phyloP scores from a whole-genome alignment of 805 yeast species.

The Lachancea waltii region DNA sequence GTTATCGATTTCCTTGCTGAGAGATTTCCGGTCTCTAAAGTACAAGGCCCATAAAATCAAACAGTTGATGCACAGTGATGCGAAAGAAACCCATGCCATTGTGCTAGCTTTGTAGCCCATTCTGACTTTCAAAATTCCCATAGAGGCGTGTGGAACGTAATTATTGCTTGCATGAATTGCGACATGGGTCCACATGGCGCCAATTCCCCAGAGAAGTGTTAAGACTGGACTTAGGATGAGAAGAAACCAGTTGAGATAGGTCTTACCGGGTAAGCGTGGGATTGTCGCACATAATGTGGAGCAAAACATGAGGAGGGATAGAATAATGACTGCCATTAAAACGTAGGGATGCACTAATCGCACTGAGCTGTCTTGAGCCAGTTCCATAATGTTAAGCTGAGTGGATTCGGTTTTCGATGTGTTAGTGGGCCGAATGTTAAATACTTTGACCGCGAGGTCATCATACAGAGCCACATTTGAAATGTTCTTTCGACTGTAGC shows the following conservation, averaged over 20 bases:
- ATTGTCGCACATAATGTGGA: constrained; percentile 38
- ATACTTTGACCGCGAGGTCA: constrained; percentile 24
- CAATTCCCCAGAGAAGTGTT: constrained; percentile 54
- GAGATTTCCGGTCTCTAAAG: constrained; percentile 30
- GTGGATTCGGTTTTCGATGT: constrained; percentile 20
- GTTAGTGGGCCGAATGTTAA: constrained; percentile 20
- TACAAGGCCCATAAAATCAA: constrained; percentile 34
- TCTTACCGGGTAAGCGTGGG: constrained; percentile 44
- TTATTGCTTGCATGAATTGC: constrained; percentile 41
- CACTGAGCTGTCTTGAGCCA: constrained; percentile 42
- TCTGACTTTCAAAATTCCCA: constrained; percentile 40
- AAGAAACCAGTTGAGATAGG: constrained; percentile 23
- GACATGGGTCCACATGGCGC: constrained; percentile 58
- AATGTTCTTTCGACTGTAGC: constrained; percentile 26
- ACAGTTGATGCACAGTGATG: constrained; percentile 39
- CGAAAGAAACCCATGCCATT: constrained; percentile 56
- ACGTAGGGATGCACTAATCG: constrained; percentile 49
- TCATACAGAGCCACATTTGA: constrained; percentile 19
- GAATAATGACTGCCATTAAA: constrained; percentile 42
- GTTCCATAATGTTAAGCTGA: constrained; percentile 39
- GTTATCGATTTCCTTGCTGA: constrained; percentile 20
- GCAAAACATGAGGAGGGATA: constrained; percentile 38
- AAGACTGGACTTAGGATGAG: constrained; percentile 33
- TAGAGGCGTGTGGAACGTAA: constrained; percentile 45
- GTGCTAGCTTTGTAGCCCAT: constrained; percentile 48